A percentile compares a stretch with the other conserved stretches of the same genome.
Conservation (phyloP, 2,329 filamentous ascomycete species). For the Blastomyces silverae region DNA sequence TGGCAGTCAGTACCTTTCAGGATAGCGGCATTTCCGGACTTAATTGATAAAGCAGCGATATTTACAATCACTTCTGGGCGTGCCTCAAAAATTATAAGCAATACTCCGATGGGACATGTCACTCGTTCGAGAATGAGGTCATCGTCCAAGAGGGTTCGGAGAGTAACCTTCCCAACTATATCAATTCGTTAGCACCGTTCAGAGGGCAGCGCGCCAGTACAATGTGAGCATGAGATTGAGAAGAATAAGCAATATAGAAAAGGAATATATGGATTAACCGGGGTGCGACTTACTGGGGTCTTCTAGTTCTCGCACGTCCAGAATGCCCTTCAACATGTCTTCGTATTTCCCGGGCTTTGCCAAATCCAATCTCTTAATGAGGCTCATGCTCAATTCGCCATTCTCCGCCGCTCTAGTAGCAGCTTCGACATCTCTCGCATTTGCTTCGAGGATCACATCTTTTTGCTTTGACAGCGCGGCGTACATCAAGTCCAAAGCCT, state of each 20-base stretch:
- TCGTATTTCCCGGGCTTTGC: slow-evolving; percentile 86
- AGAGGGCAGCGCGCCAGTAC: slow-evolving; percentile 8
- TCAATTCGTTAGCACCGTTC: slow-evolving; percentile 18
- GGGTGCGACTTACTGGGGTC: slow-evolving; percentile 64
- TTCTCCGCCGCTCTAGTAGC: slow-evolving; percentile 67
- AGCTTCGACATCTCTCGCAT: slow-evolving; percentile 69
- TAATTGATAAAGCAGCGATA: slow-evolving; percentile 90
- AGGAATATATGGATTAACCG: background rate
- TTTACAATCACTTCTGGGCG: slow-evolving; percentile 97
- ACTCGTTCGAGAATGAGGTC: slow-evolving; percentile 78
- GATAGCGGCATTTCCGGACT: slow-evolving; percentile 94
- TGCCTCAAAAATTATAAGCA: slow-evolving; percentile 97
- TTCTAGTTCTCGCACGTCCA: slow-evolving; percentile 74
- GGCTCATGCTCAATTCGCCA: slow-evolving; percentile 69
- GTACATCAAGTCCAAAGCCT: slow-evolving; percentile 77
- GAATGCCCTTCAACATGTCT: slow-evolving; percentile 92
- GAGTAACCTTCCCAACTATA: slow-evolving; percentile 72
- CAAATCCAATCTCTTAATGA: slow-evolving; percentile 83
- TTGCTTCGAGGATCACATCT: slow-evolving; percentile 75
- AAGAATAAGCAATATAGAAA: background rate
- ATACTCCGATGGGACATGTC: slow-evolving; percentile 91
- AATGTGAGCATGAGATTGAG: background rate
- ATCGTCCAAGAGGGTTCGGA: slow-evolving; percentile 80
- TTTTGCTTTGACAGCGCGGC: slow-evolving; percentile 62
- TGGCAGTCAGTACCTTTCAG: slow-evolving; percentile 60